Conservation (phyloP, 2,329 filamentous ascomycete genomes). For the Botrytis pseudocinerea region DNA sequence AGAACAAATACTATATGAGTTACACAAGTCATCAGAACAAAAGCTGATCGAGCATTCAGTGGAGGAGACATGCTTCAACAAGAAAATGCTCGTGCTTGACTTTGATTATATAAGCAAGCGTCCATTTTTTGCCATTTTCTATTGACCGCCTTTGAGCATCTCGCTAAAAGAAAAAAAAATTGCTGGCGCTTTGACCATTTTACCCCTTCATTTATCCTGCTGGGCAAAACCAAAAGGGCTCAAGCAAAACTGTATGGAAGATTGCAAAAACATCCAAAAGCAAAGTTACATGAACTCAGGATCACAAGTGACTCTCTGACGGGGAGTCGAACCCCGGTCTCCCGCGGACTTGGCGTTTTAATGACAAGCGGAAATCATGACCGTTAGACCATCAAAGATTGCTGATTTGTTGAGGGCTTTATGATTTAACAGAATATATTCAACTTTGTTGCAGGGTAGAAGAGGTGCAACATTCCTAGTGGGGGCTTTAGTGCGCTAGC, state of each 20-base stretch:
- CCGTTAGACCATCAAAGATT: constrained; percentile 40
- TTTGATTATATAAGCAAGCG: background rate
- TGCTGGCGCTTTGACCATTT: background rate
- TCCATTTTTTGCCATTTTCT: background rate
- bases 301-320: constrained; percentile 22
- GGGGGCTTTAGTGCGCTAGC: too few species aligned
- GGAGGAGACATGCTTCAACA: background rate
- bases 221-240: background rate
- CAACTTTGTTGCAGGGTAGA: too few species aligned
- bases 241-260: background rate
- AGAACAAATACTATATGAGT: background rate
- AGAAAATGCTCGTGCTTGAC: background rate
- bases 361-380: constrained; percentile 44
- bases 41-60: background rate
- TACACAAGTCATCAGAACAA: background rate
- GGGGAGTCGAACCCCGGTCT: constrained; percentile 38
- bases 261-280: background rate
- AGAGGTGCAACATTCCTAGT: fast-evolving
- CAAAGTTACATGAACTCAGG: background rate
- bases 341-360: constrained; percentile 25
- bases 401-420: fast-evolving
- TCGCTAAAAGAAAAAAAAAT: background rate
- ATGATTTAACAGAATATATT: background rate
- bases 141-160: background rate
- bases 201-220: background rate